phyloP scores from a whole-genome alignment of 2,329 filamentous ascomycete genomes.

The Trichoderma sp. region DNA sequence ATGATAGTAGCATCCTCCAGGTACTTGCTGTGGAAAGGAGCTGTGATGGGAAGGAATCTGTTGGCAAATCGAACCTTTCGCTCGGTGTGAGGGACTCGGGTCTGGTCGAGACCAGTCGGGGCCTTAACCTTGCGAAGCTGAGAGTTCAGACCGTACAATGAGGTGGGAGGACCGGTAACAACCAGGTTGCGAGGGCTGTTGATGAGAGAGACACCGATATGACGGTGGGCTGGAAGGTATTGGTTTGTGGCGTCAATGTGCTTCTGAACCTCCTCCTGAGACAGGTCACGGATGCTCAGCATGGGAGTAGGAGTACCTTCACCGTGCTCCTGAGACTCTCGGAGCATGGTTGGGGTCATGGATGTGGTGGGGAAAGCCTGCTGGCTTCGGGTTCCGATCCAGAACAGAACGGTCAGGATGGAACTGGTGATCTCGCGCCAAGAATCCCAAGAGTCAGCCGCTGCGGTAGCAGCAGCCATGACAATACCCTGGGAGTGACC shows the following conservation, averaged over 20 bases:
- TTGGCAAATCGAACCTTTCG: conserved; percentile 96
- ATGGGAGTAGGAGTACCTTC: conserved; percentile 97
- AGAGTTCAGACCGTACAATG: conserved; percentile 92
- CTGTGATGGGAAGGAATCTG: conserved; percentile 95
- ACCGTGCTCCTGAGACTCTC: conserved; percentile 90
- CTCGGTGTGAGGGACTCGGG: conserved; percentile 88
- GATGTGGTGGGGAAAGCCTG: conserved; percentile 96
- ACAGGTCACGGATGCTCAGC: conserved; percentile 94
- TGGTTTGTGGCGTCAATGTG: conserved; percentile 97
- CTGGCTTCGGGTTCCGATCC: conserved; percentile 96
- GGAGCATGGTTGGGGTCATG: conserved; percentile 83
- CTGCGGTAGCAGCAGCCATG: conserved; percentile 86
- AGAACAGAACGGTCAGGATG: conserved; percentile 92
- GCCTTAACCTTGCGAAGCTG: conserved; percentile 97
- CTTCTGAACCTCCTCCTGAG: conserved; percentile 84
- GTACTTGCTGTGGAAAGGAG: conserved; percentile 97
- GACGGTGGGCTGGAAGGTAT: conserved; percentile 87
- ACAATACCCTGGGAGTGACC: conserved; percentile 97
- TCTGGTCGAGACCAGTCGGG: conserved; percentile 95
- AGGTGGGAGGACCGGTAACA: conserved; percentile 93
- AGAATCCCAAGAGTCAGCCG: conserved; percentile 89
- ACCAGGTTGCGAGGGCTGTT: conserved; percentile 98
- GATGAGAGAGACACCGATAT: conserved; percentile 92
- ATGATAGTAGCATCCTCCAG: conserved; percentile 77
- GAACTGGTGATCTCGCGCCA: conserved; percentile 79